These are phyloP conservation scores for Annulohypoxylon nitens DNA, from an alignment of 495 filamentous ascomycete species.

Conservation along the genomic window DNA sequence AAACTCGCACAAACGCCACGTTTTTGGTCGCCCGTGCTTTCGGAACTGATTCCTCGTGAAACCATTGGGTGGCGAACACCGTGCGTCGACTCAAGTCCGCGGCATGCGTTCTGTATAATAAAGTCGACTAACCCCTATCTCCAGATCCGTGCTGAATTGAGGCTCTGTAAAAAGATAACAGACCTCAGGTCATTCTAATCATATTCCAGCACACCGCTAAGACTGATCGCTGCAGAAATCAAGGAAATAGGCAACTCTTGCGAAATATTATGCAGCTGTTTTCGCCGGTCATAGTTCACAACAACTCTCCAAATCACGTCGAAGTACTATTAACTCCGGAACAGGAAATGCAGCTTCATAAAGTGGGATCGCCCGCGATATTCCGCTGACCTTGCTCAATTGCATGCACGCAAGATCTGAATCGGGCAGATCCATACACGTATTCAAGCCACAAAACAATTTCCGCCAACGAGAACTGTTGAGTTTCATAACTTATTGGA, in stretches of 20 bases:
- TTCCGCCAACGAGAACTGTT: neutral
- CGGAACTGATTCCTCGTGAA: neutral
- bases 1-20: constrained; percentile 22
- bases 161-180: neutral
- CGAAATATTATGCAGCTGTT: neutral
- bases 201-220: neutral
- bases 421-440: neutral
- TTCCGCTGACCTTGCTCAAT: neutral
- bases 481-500: neutral
- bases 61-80: constrained; percentile 3
- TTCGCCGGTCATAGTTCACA: neutral
- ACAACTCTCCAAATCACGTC: neutral
- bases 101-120: neutral
- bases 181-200: neutral
- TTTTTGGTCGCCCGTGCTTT: neutral
- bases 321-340: neutral
- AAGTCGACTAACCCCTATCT: neutral
- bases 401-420: constrained; percentile 18
- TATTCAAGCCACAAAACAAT: neutral
- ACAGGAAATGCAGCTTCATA: constrained; percentile 3
- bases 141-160: neutral
- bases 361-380: constrained; percentile 5
- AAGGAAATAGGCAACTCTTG: neutral
- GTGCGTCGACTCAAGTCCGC: neutral
- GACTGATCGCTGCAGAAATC: neutral